These are phyloP conservation scores for Melanogaster broomeanus DNA, from an alignment of 768 basidiomycete species.

Conservation along the genomic window DNA sequence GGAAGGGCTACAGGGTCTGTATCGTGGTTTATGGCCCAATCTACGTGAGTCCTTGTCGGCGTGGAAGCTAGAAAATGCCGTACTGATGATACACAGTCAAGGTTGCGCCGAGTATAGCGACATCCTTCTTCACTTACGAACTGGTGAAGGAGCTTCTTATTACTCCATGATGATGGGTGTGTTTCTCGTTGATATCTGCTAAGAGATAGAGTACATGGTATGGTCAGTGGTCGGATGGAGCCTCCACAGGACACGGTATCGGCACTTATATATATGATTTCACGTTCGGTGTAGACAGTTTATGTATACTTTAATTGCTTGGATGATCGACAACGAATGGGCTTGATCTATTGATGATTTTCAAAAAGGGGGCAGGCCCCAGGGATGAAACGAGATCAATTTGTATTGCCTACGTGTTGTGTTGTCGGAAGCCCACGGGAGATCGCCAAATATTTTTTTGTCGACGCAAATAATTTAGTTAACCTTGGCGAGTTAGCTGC, in stretches of 20 bases:
- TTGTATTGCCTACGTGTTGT: too few species aligned
- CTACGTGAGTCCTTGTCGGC: conserved; percentile 54
- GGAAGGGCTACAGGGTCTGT: conserved; percentile 79
- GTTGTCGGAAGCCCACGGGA: too few species aligned
- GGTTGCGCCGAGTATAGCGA: conserved; percentile 89
- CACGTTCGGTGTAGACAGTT: neutral
- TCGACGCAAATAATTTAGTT: too few species aligned
- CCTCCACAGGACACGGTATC: too few species aligned
- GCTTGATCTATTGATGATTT: neutral
- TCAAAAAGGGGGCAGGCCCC: too few species aligned
- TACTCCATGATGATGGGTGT: conserved; percentile 25
- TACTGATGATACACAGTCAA: conserved; percentile 56
- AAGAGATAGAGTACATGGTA: neutral
- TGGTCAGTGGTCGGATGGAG: too few species aligned
- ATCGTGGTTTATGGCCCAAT: conserved; percentile 89
- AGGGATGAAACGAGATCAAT: too few species aligned
- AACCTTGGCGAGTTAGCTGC: too few species aligned
- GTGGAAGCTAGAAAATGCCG: conserved; percentile 4
- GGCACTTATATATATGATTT: neutral
- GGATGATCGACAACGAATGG: neutral
- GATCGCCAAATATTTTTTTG: too few species aligned
- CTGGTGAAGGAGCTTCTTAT: conserved; percentile 55
- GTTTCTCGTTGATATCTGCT: neutral
- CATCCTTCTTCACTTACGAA: conserved; percentile 84
- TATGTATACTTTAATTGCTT: neutral